Conservation (phyloP, 345 rosid species). For the Limnanthes douglasii region DNA sequence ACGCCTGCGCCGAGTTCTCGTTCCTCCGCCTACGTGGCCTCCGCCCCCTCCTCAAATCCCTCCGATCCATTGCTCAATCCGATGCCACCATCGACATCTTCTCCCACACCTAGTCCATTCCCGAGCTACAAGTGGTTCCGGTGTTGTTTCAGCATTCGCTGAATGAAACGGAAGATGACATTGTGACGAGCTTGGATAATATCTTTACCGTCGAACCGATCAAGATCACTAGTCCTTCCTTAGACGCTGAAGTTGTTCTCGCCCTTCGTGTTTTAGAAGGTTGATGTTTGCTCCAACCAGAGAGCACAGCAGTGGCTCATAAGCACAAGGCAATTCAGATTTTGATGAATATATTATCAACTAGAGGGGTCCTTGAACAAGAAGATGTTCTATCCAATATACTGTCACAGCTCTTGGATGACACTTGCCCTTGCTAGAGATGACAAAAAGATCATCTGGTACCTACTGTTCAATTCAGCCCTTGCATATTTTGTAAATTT, state of each 20-base stretch:
- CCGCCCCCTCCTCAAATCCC: constrained; percentile 72
- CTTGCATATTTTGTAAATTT: constrained; percentile 37
- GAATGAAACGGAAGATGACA: constrained; percentile 50
- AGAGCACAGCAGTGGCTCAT: constrained; percentile 77
- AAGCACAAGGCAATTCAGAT: constrained; percentile 64
- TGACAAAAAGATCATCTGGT: constrained; percentile 29
- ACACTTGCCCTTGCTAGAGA: constrained; percentile 31
- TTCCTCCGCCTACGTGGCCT: constrained; percentile 89
- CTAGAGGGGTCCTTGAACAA: too few relatives aligned
- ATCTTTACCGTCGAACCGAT: constrained; percentile 69
- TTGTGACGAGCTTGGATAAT: constrained; percentile 57
- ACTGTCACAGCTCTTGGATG: too few relatives aligned
- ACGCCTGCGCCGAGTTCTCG: constrained; percentile 82
- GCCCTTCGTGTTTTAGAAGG: constrained; percentile 94
- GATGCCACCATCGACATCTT: constrained; percentile 60
- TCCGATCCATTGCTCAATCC: constrained; percentile 56
- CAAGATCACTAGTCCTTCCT: constrained; percentile 72
- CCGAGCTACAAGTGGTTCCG: constrained; percentile 91
- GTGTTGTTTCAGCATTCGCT: constrained; percentile 61
- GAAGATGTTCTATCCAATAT: too few relatives aligned
- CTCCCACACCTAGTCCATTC: constrained; percentile 55
- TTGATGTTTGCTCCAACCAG: constrained; percentile 77
- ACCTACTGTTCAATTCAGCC: constrained; percentile 35
- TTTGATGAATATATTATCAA: too few relatives aligned
- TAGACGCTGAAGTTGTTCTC: constrained; percentile 63